A percentile compares a stretch with the other conserved stretches of the same genome.
Conservation (phyloP, 2,329 filamentous ascomycete species). For the Colletotrichum tanaceti region DNA sequence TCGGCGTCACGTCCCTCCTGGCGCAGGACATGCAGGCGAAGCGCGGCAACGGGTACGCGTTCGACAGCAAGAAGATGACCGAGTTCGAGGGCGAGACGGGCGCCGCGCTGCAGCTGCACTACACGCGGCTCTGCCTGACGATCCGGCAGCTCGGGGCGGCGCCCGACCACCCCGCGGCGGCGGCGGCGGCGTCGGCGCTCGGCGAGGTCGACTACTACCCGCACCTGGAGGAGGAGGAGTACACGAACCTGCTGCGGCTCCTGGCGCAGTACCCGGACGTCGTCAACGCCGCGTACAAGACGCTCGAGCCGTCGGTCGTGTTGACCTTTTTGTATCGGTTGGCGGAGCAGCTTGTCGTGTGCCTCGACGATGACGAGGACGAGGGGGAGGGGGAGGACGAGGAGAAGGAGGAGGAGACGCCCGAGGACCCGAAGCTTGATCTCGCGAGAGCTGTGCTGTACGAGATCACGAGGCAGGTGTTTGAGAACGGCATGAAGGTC, state of each 20-base stretch:
- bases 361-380: slow-evolving; percentile 33
- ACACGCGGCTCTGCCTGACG: slow-evolving; percentile 68
- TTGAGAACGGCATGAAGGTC: slow-evolving; percentile 74
- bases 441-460: slow-evolving; percentile 72
- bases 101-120: slow-evolving; percentile 78
- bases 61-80: slow-evolving; percentile 66
- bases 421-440: slow-evolving; percentile 61
- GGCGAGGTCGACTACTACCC: slow-evolving; percentile 40
- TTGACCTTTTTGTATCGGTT: slow-evolving; percentile 65
- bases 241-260: slow-evolving; percentile 69
- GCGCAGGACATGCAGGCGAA: slow-evolving; percentile 56
- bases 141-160: slow-evolving; percentile 43
- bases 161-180: slow-evolving; percentile 35
- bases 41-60: slow-evolving; percentile 42
- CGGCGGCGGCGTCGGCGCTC: no score
- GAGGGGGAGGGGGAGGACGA: slow-evolving; percentile 13
- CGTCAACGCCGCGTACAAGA: slow-evolving; percentile 71
- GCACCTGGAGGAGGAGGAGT: slow-evolving; percentile 53
- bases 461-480: slow-evolving; percentile 69
- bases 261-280: slow-evolving; percentile 75
- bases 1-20: slow-evolving; percentile 78
- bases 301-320: slow-evolving; percentile 74
- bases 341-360: slow-evolving; percentile 21
- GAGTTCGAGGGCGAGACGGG: slow-evolving; percentile 80
- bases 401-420: slow-evolving; percentile 23